phyloP scores from a whole-genome alignment of 495 filamentous ascomycete genomes.

The Saxispiralis lemnorum region DNA sequence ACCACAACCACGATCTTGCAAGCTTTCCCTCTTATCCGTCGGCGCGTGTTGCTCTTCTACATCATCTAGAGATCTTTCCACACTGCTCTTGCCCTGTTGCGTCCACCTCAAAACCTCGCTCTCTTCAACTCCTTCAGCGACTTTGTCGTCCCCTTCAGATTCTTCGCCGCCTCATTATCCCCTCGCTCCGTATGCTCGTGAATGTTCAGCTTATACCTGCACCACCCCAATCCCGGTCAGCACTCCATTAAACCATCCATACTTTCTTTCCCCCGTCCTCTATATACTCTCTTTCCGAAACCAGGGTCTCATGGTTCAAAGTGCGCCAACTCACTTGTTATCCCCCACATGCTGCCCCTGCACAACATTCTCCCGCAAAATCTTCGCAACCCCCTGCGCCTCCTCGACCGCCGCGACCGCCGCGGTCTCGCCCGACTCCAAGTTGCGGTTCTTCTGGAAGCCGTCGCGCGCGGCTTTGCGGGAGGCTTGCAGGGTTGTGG shows the following conservation, averaged over 20 bases:
- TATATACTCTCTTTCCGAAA: no score
- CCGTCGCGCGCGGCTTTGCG: slow-evolving; percentile 45
- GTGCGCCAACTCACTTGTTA: slow-evolving; percentile 42
- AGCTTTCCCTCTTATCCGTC: no score
- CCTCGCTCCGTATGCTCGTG: slow-evolving; percentile 81
- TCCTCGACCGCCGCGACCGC: slow-evolving; percentile 41
- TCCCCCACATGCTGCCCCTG: slow-evolving; percentile 45
- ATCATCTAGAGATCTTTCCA: no score
- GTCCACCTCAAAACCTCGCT: slow-evolving; percentile 1
- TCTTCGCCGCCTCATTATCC: slow-evolving; percentile 63
- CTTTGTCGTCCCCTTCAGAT: slow-evolving; percentile 16
- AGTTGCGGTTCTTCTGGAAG: slow-evolving; percentile 47
- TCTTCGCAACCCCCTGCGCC: slow-evolving; percentile 64
- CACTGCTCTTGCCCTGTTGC: no score
- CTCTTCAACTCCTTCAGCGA: slow-evolving; percentile 14
- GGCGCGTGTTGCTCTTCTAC: no score
- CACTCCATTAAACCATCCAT: neutral
- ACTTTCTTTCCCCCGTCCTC: no score
- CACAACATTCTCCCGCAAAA: slow-evolving; percentile 71
- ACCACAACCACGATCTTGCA: no score
- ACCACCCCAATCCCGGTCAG: neutral
- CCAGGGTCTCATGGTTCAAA: no score
- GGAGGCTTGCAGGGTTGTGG: slow-evolving; percentile 47
- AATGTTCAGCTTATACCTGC: slow-evolving; percentile 54
- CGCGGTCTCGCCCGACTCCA: slow-evolving; percentile 36